Evolutionary conservation across 768 basidiomycete genomes (phyloP), one percentile per base, ranked within the genome.

Genomic region (Mycena epipterygia): DNA sequence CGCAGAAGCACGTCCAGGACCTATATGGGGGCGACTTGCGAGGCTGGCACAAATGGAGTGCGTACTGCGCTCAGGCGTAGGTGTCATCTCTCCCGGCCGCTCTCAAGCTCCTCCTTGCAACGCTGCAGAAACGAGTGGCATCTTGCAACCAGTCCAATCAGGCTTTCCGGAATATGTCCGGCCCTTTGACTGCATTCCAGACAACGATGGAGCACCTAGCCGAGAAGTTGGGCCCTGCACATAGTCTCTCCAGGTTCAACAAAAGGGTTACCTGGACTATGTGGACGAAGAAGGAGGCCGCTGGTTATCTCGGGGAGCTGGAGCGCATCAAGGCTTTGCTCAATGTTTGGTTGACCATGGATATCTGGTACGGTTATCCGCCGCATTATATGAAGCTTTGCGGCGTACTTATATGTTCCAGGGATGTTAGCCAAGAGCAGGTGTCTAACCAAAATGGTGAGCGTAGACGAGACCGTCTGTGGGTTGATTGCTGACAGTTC

Each of bases 321-420:
- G 44, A 60, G 59, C 42, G 30, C 29, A 32, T 60, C 59, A 60
- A 60, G 59, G 30, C 17, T 19, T 48, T 60, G 59, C 21, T 46
- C 44, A 32, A 32, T 60, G 59, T 60, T 27, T 60, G 59, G 42
- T 48, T 60, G 30, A 60, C 58, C 41, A 44, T 60, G 58, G 42
- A 29, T 60, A 41, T 58, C 39, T 56, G 55, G 55, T 56, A 35
- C 12, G 55, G n/a, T n/a, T 56, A n/a, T 52, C 51, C 51, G 30
- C 13, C 11, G 27, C 17, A 25, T n/a, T 56, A 56, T 25, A n/a
- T 56, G 33, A 56, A 56, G n/a, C n/a, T n/a, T 33, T 56, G 19
- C 33, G 21, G 35, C 19, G 37, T 25, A 52, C 25, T 12, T 29
- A 29, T 52, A 52, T 17, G 19, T 55, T 33, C 52, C 52, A 55